Evolutionary conservation across 495 filamentous ascomycete species (phyloP).

Genomic region (Trichocladium antarcticum): DNA sequence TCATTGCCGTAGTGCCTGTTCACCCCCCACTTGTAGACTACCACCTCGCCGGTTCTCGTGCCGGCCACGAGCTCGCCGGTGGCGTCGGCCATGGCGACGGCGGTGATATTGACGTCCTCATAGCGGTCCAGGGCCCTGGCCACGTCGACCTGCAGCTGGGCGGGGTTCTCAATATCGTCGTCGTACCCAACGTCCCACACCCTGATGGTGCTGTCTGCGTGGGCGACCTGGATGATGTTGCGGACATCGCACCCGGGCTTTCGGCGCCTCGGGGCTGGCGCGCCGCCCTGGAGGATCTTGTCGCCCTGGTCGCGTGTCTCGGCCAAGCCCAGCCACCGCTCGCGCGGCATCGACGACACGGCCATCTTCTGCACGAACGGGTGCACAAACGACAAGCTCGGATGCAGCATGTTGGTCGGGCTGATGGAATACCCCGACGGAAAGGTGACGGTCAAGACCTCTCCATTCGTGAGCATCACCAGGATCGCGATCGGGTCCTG

Average conservation of each 20-base stretch:
- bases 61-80: slow-evolving; percentile 81
- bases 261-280: slow-evolving; percentile 46
- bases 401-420: slow-evolving; percentile 81
- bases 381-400: slow-evolving; percentile 72
- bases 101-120: slow-evolving; percentile 64
- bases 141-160: slow-evolving; percentile 73
- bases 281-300: slow-evolving; percentile 41
- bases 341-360: slow-evolving; percentile 58
- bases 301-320: slow-evolving; percentile 66
- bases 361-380: slow-evolving; percentile 67
- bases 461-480: slow-evolving; percentile 69
- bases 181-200: slow-evolving; percentile 85
- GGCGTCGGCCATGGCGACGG: slow-evolving; percentile 61
- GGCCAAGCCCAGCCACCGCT: slow-evolving; percentile 76
- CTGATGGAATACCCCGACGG: slow-evolving; percentile 82
- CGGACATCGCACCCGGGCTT: slow-evolving; percentile 53
- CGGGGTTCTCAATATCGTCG: slow-evolving; percentile 84
- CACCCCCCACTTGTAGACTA: slow-evolving; percentile 75
- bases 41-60: slow-evolving; percentile 66
- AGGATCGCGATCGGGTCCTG: slow-evolving; percentile 84
- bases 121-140: slow-evolving; percentile 68
- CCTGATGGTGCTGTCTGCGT: slow-evolving; percentile 76
- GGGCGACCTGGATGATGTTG: slow-evolving; percentile 69
- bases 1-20: slow-evolving; percentile 43
- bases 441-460: slow-evolving; percentile 78